A percentile compares a stretch with the other conserved stretches of the same genome.
These are phyloP conservation scores for Yamadazyma atlantica DNA, from an alignment of 1,139 yeast genomes.

Conservation along the genomic window DNA sequence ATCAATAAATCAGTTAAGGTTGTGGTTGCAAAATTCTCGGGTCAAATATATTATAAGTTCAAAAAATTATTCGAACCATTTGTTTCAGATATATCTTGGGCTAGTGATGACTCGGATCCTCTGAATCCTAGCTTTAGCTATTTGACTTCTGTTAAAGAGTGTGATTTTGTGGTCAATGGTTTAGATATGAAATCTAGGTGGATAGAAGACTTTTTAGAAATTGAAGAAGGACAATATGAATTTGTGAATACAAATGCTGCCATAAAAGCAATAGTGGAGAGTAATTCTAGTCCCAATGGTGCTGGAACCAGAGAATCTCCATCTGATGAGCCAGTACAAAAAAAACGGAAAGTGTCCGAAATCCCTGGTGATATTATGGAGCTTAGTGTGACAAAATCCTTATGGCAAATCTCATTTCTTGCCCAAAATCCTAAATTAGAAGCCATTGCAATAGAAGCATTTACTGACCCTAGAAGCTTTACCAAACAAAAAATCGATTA, in stretches of 20 bases:
- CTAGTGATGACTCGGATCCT: constrained; percentile 18
- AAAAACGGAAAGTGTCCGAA: constrained; percentile 17
- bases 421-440: constrained; percentile 12
- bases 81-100: constrained; percentile 18
- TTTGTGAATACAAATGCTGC: too few relatives aligned
- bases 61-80: constrained; percentile 24
- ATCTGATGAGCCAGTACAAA: constrained; percentile 4
- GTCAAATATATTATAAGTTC: constrained; percentile 24
- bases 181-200: constrained; percentile 35
- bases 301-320: constrained; percentile 1
- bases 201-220: constrained; percentile 29
- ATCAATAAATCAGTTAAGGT: constrained; percentile 28
- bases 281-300: not conserved
- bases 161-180: constrained; percentile 36
- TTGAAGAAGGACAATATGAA: too few relatives aligned
- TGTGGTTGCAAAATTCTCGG: constrained; percentile 27
- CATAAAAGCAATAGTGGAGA: too few relatives aligned
- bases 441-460: constrained; percentile 13
- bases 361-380: constrained; percentile 36
- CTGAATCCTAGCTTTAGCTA: constrained; percentile 20
- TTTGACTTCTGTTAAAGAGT: constrained; percentile 27
- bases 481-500: constrained; percentile 8
- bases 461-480: constrained; percentile 11
- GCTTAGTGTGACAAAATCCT: constrained; percentile 29
- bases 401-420: constrained; percentile 26